Evolutionary conservation across 2,329 filamentous ascomycete genomes (phyloP), one percentile per base, ranked within the genome.

Genomic region (Byssochlamys sp.): DNA sequence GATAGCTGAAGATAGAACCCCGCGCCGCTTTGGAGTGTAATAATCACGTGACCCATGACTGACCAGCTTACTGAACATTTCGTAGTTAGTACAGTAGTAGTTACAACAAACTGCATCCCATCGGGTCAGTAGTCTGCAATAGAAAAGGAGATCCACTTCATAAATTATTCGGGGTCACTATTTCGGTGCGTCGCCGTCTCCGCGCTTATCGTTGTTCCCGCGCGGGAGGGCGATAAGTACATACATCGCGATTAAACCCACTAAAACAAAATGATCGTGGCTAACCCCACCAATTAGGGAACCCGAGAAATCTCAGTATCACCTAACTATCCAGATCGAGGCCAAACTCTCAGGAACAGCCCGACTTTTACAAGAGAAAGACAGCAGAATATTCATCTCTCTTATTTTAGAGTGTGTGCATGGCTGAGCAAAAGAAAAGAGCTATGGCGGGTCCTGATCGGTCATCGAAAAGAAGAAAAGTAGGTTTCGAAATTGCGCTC

Each of bases 391-490:
- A 45, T 9, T 14, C 35, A 14, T 45, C 19, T 5, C 5, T 14
- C 9, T 45, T 7, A 2, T 45, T 45, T 24, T 45, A 19, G 25
- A 12, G 10, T 27, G 49, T 51, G 10, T 52, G 45, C 53, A 71
- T 71, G 67, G 61, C 66, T 49, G 63, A 61, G 58, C 50, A 59
- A 29, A 68, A 58, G 28, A 73, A 73, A 60, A 63, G 71, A 66
- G 61, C 61, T 50, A 71, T 72, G 68, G 59, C 69, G 19, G 64
- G 60, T 50, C 60, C 58, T 33, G 60, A 59, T 53, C 63, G 63
- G 51, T 64, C 65, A 35, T 61, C 65, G 45, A 73, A 72, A 63
- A 70, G 63, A 57, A 65, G 66, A 63, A 73, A 72, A 68, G 71
- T 73, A 49, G 48, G 66, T 57, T 28, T 29, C 31, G 25, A 27